Evolutionary conservation across 805 yeast species (phyloP), one percentile per base, ranked within the genome.

Genomic region (Saccharomyces cerevisiae): DNA sequence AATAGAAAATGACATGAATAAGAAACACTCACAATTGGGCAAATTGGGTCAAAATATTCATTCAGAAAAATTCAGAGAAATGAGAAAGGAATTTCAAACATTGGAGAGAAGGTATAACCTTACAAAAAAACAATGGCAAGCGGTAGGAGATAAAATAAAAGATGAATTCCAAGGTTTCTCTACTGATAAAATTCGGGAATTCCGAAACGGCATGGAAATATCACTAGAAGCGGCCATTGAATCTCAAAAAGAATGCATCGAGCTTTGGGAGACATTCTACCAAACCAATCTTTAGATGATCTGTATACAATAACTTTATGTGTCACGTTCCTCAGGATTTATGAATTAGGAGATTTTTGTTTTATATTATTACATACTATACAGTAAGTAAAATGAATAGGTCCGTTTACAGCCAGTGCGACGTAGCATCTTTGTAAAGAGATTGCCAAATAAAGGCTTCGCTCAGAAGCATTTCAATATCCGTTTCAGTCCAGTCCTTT

Each of bases 361-460:
- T 43, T 43, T n/a, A n/a, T 17, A 14, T 28, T 41, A 41, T 52
- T 31, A 29, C 46, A 47, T 36, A 17, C 24, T 36, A 36, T 32
- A 49, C 32, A 17, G 24, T 48, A 21, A 28, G 6, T 26, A 27
- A 21, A 27, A 28, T 21, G 26, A 29, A 49, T 21, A 17, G 28
- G 11, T 36, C 11, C 13, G 22, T 31, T 55, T 55, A 68, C 46
- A 84, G 79, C 67, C 91, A 77, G 70, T 91, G 97, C 1, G 97
- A 97, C 21, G 85, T 74, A 4, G 96, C 96, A 67, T 89, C 87
- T 66, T 88, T 89, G 68, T 89, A 94, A 43, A 94, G 74, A 53
- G 92, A 83, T 72, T 91, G 97, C 97, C 97, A 94, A 64, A 94
- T 89, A 69, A 83, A 94, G 0, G 98, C 99, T 70, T 94, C 97